Percentiles rank a stretch among this genome's conserved stretches.
These are phyloP conservation scores for Cicer cuneatum DNA, from an alignment of 306 rosid species.

Conservation along the genomic window DNA sequence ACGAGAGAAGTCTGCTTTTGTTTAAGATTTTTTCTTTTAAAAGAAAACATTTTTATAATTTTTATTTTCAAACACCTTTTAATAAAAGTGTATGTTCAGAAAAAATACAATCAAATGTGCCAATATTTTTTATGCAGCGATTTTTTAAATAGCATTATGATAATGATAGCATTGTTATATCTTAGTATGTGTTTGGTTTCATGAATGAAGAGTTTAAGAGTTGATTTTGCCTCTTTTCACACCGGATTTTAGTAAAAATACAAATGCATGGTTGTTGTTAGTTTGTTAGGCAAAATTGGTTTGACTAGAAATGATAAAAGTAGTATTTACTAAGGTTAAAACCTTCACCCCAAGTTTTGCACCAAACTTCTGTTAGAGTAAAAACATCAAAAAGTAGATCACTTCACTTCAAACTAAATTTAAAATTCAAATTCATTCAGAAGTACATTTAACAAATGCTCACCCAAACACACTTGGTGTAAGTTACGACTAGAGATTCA, in stretches of 20 bases:
- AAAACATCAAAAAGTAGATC: slow-evolving; percentile 4
- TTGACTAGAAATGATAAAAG: slow-evolving; percentile 2
- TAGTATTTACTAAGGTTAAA: background rate
- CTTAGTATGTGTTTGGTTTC: slow-evolving; percentile 3
- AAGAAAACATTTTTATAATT: background rate
- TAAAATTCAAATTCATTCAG: background rate
- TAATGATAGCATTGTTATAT: slow-evolving; percentile 7
- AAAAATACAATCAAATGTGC: background rate
- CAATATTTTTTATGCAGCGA: background rate
- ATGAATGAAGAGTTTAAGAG: background rate
- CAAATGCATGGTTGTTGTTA: background rate
- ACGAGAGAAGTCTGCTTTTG: background rate
- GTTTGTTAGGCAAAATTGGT: background rate
- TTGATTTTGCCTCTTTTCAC: background rate
- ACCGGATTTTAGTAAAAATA: background rate
- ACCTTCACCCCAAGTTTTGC: background rate
- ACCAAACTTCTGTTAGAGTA: background rate
- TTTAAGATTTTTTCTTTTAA: background rate
- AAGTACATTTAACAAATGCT: background rate
- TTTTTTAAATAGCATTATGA: background rate
- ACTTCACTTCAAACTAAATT: slow-evolving; percentile 1
- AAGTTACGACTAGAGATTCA: slow-evolving; percentile 16
- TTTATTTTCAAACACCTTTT: background rate
- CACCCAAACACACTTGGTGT: background rate
- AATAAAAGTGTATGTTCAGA: background rate